Evolutionary conservation across 2,329 filamentous ascomycete species (phyloP), one percentile per base, ranked within the genome.

Genomic region (Sarocladiaceae sp.): DNA sequence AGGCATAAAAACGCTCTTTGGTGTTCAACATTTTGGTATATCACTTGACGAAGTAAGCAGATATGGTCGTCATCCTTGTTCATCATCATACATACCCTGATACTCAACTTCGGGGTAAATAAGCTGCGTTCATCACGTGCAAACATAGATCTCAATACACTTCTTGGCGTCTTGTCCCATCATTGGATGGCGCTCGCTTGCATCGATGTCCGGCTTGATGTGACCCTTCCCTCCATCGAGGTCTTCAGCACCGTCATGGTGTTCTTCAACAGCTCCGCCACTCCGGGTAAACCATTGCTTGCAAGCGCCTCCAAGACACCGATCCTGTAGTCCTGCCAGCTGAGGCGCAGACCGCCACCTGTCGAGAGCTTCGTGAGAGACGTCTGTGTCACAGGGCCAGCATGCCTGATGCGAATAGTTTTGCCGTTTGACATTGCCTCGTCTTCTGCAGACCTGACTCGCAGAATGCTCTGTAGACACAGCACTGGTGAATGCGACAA

Each of bases 231-330:
- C 28, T 69, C 64, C 60, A 67, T 70, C 29, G 70, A 67, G 54
- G 73, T 79, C 68, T 83, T 84, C 59, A 93, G 68, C 49, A 86
- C 82, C 64, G 86, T 90, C 81, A 94, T 90, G 1, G 88, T 92
- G 60, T 84, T 89, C 66, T 87, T 87, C 77, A 95, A 86, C 60
- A 95, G 69, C 56, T 85, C 77, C 15, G 80, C 78, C 26, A 93
- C 75, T 0, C 90, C 90, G 11, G 66, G 70, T 42, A 87, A 75
- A 0, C 86, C 87, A 51, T 77, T 78, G 5, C 70, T 72, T 54
- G 86, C 84, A 55, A 95, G 67, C 68, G 84, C 82, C 48, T 77
- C 75, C 53, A 96, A 69, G 56, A 93, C 84, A n/a, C 82, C 79
- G 5, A 90, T 72, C 53, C 87, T 78, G 65, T 91, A 96, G 48